phyloP scores from a whole-genome alignment of 129 eudicot genomes.

The Pulicaria dysenterica region DNA sequence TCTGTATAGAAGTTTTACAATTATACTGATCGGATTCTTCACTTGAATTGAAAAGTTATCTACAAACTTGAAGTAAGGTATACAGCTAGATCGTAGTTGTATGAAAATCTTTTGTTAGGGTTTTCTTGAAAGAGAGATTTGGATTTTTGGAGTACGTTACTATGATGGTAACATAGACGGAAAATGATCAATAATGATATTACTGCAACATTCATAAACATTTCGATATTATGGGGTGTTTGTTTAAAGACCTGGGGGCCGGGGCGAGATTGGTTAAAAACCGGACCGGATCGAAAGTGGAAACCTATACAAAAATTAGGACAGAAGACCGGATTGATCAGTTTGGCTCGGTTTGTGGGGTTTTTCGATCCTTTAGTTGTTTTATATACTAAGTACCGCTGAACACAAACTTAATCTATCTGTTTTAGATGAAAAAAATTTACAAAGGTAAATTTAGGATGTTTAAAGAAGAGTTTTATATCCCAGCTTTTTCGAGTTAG shows the following conservation, averaged over 20 bases:
- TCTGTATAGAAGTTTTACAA: not conserved
- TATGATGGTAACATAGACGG: no score
- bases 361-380: no score
- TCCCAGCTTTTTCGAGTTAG: not conserved
- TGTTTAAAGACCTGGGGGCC: no score
- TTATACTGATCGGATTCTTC: not conserved
- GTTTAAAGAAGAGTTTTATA: not conserved
- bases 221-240: no score
- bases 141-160: not conserved
- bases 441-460: not conserved
- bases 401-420: not conserved
- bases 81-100: slow-evolving; percentile 24
- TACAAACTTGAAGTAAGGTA: slow-evolving; percentile 19
- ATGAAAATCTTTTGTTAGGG: slow-evolving; percentile 33
- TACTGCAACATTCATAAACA: no score
- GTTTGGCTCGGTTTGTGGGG: no score
- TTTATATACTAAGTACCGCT: no score
- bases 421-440: not conserved
- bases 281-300: no score
- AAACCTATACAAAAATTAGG: no score
- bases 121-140: slow-evolving; percentile 29
- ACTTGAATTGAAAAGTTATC: not conserved
- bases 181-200: no score
- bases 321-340: no score
- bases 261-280: no score